phyloP scores from a whole-genome alignment of 2,329 filamentous ascomycete species.

The Fusarium vanettenii region DNA sequence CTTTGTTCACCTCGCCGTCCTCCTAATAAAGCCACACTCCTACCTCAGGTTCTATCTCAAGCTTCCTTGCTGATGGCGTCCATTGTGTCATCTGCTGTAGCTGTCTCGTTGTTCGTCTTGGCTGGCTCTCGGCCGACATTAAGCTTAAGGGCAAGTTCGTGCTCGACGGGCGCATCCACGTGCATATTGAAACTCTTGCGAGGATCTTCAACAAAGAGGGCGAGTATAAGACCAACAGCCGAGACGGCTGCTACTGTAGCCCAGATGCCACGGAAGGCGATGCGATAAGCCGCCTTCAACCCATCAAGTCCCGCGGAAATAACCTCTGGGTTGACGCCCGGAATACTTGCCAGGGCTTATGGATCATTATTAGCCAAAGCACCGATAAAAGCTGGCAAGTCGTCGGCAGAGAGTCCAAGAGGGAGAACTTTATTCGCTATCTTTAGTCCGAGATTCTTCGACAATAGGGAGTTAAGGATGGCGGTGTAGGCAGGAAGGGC shows the following conservation, averaged over 20 bases:
- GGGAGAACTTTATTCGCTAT: slow-evolving; percentile 48
- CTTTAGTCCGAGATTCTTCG: slow-evolving; percentile 45
- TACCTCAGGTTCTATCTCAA: background rate
- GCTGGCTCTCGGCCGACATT: background rate
- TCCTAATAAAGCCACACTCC: background rate
- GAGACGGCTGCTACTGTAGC: slow-evolving; percentile 45
- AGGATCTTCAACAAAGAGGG: slow-evolving; percentile 45
- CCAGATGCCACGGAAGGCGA: slow-evolving; percentile 49
- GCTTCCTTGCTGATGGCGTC: background rate
- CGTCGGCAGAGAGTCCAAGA: slow-evolving; percentile 40
- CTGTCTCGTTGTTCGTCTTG: background rate
- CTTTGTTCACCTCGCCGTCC: background rate
- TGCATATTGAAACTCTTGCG: slow-evolving; percentile 52
- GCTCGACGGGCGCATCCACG: slow-evolving; percentile 52
- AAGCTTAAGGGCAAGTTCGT: slow-evolving; percentile 34
- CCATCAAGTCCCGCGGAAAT: slow-evolving; percentile 42
- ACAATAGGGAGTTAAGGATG: slow-evolving; percentile 42
- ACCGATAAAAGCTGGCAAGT: slow-evolving; percentile 42
- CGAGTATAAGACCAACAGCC: slow-evolving; percentile 39
- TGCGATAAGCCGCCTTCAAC: slow-evolving; percentile 43
- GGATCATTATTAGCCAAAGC: slow-evolving; percentile 42
- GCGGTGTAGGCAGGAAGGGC: slow-evolving; percentile 51
- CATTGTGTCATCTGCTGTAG: background rate
- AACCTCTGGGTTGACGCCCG: slow-evolving; percentile 45
- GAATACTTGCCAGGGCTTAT: slow-evolving; percentile 40